Conservation (phyloP, 1,284 basidiomycete species). For the Malassezia japonica region DNA sequence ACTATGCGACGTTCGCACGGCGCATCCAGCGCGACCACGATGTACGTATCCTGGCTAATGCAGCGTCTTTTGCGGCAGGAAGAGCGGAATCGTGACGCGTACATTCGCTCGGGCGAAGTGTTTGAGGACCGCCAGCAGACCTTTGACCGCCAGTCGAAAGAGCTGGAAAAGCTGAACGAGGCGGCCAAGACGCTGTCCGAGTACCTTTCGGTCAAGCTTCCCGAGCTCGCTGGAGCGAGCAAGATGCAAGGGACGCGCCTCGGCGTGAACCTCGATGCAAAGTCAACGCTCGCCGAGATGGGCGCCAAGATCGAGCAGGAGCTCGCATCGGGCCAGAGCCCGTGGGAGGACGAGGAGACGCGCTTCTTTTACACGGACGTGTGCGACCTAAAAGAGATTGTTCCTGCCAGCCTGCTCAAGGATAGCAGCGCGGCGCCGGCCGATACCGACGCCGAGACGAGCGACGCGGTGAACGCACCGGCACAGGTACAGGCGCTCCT, state of each 20-base stretch:
- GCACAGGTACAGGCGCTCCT: constrained; percentile 74
- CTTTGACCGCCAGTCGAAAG: constrained; percentile 94
- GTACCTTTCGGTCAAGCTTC: constrained; percentile 68
- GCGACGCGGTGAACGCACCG: constrained; percentile 51
- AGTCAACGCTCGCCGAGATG: constrained; percentile 47
- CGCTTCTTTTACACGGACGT: constrained; percentile 87
- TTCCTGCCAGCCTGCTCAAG: constrained; percentile 67
- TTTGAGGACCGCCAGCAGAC: constrained; percentile 97
- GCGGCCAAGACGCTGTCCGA: constrained; percentile 61
- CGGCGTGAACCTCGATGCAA: constrained; percentile 51
- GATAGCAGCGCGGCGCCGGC: constrained; percentile 20
- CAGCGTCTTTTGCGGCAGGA: constrained; percentile 77
- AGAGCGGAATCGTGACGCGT: constrained; percentile 89
- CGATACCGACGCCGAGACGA: constrained; percentile 62
- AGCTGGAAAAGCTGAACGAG: constrained; percentile 68
- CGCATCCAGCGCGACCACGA: constrained; percentile 61
- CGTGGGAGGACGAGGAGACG: constrained; percentile 99
- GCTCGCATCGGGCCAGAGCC: constrained; percentile 55
- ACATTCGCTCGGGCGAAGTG: constrained; percentile 95
- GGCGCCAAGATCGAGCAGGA: constrained; percentile 48
- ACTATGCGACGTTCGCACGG: constrained; percentile 82
- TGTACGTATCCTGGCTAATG: constrained; percentile 51
- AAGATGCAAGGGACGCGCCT: constrained; percentile 49
- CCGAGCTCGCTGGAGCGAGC: constrained; percentile 67
- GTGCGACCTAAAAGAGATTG: constrained; percentile 78